Percentiles rank a stretch among this genome's conserved stretches.
Conservation (phyloP, 805 yeast species). For the Yamadazyma sp. region DNA sequence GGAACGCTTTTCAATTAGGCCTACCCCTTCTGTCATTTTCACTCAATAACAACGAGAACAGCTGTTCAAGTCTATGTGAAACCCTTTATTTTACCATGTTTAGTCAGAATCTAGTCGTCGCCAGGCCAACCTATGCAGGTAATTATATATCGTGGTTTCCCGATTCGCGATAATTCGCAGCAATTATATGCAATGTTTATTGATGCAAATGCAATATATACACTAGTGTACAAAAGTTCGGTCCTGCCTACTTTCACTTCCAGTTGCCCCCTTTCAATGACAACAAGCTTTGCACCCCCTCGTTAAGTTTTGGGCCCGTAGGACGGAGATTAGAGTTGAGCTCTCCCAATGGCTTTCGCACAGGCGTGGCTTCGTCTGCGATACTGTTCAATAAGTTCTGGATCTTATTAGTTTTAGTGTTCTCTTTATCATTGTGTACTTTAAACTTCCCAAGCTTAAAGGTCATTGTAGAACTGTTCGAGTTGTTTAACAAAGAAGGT, state of each 20-base stretch:
- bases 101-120: too few species aligned
- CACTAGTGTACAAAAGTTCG: constrained; percentile 8
- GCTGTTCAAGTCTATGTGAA: too few species aligned
- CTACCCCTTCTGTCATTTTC: too few species aligned
- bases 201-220: constrained; percentile 10
- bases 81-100: too few species aligned
- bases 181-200: not conserved
- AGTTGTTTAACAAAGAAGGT: constrained; percentile 30
- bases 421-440: constrained; percentile 21
- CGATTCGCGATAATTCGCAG: not conserved
- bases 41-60: too few species aligned
- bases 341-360: constrained; percentile 29
- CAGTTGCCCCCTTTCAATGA: constrained; percentile 39
- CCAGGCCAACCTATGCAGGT: too few species aligned
- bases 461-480: constrained; percentile 31
- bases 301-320: constrained; percentile 17
- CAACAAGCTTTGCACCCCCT: constrained; percentile 42
- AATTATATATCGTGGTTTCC: not conserved
- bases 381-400: constrained; percentile 20
- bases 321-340: constrained; percentile 19
- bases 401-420: constrained; percentile 17
- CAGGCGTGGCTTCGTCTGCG: constrained; percentile 11
- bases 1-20: too few species aligned
- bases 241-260: constrained; percentile 17
- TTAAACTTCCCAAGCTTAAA: constrained; percentile 32